Evolutionary conservation across 2,329 filamentous ascomycete genomes (phyloP), one percentile per base, ranked within the genome.

Genomic region (Cordyceps javanica): DNA sequence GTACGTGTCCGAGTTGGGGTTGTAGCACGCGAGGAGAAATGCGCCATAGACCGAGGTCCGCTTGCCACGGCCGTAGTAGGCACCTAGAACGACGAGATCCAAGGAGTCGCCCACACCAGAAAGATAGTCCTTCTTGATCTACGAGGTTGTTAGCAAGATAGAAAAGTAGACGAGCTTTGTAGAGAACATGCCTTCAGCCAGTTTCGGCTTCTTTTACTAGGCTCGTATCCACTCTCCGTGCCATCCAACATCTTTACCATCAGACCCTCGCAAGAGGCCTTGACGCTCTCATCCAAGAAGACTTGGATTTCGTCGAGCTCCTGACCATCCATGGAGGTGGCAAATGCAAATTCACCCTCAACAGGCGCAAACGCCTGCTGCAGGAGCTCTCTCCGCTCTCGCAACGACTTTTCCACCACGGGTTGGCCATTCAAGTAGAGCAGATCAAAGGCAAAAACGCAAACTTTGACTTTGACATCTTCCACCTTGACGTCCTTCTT

Each of bases 211-310:
- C 94, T 88, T 71, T 96, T 96, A 67, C 90, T 96, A 21, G 94
- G 94, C 73, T 97, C 93, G 69, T 99, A 99, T 65, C 90, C 90
- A 64, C 90, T 96, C 72, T 97, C 93, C 7, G 83, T 78, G 0
- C 93, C 94, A 70, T 97, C 93, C 59, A 99, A 76, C 94, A 99
- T 99, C 78, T 99, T 99, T 14, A 99, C 94, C 94, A 99, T 99
- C 55, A 99, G 78, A 11, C 94, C 94, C 76, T 99, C 94, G 68
- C 94, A 99, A 0, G 91, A 95, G 2, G 92, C 90, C 72, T 96
- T 96, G 62, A 99, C 89, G 66, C 90, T 94, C 59, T 97, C 93
- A 67, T 99, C 94, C 2, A 99, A 80, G 66, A 99, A 89, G 1
- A 80, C 81, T 68, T 97, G 93, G 56, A 99, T 99, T 67, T 96